These are phyloP conservation scores for Paraconiothyrium sp. DNA, from an alignment of 2,329 filamentous ascomycete genomes.

Conservation along the genomic window DNA sequence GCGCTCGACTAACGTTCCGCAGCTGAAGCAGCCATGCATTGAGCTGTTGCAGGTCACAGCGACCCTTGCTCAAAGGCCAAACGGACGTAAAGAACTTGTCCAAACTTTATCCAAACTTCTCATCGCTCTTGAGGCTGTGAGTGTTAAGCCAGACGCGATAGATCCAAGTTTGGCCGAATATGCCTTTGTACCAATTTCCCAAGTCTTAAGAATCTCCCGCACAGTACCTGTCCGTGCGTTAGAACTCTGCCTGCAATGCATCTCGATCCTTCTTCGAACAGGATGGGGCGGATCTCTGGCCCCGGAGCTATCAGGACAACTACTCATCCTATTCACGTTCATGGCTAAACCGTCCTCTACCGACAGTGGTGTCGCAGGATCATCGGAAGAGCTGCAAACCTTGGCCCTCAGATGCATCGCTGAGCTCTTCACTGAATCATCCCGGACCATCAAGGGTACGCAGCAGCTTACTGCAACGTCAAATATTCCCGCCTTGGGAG, in stretches of 20 bases:
- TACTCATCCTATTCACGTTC: slow-evolving; percentile 85
- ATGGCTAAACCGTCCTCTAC: slow-evolving; percentile 76
- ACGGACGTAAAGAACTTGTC: slow-evolving; percentile 58
- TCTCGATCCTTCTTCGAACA: slow-evolving; percentile 75
- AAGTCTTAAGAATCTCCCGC: slow-evolving; percentile 81
- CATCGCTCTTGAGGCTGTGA: slow-evolving; percentile 47
- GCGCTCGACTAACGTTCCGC: slow-evolving; percentile 17
- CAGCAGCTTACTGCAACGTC: slow-evolving; percentile 63
- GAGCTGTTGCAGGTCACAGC: slow-evolving; percentile 65
- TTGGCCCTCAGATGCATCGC: slow-evolving; percentile 76
- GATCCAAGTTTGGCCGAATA: slow-evolving; percentile 92
- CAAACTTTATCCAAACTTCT: slow-evolving; percentile 59
- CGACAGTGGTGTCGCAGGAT: slow-evolving; percentile 54
- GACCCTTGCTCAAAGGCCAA: slow-evolving; percentile 58
- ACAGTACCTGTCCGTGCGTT: slow-evolving; percentile 75
- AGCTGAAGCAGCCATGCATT: slow-evolving; percentile 69
- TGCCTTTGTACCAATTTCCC: slow-evolving; percentile 90
- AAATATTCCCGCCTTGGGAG: slow-evolving; percentile 80
- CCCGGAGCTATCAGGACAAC: slow-evolving; percentile 78
- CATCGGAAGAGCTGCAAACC: slow-evolving; percentile 78
- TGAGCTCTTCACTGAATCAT: slow-evolving; percentile 70
- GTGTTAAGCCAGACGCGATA: slow-evolving; percentile 56
- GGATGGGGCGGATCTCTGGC: slow-evolving; percentile 82
- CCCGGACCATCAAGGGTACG: slow-evolving; percentile 58
- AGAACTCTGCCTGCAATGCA: slow-evolving; percentile 79